Evolutionary conservation across 2,329 filamentous ascomycete species (phyloP), one percentile per base, ranked within the genome.

Genomic region (Sarocladiaceae sp.): DNA sequence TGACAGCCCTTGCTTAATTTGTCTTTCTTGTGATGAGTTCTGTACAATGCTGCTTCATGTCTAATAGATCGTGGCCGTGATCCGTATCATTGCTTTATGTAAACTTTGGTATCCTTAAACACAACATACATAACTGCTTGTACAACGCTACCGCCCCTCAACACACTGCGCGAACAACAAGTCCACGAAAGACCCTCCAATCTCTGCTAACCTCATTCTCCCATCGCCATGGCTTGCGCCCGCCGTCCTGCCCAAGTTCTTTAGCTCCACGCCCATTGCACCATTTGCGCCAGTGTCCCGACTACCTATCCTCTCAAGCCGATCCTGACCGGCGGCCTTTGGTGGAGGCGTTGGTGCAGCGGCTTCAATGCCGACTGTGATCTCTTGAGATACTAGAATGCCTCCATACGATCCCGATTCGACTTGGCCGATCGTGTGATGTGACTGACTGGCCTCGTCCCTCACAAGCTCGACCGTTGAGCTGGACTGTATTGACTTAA

Each of bases 331-430:
- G 12, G 26, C 44, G 20, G 26, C 47, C 13, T 47, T 15, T 26
- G n/a, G 22, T n/a, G 22, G 23, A n/a, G 23, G n/a, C 20, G 42
- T 5, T 17, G 47, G 20, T 3, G 10, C 17, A 8, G 47, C 47
- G 5, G 29, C 4, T 33, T 50, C 47, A 26, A 50, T 50, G 11
- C 47, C 47, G 8, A 85, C 75, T 7, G 75, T 77, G 52, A 85
- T 77, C 58, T 86, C 80, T 56, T 82, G 79, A 22, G 78, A 80
- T 6, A 85, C 77, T 70, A 84, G 77, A 61, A 85, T 86, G 20
- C 82, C 80, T 6, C 80, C 79, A 48, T 75, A 71, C 57, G 44
- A 62, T 4, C 33, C 17, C 20, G 47, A 31, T 13, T 50, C 47
- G 3, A 20, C 22, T 12, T 22, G 47, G 13, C 7, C 22, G 12